Evolutionary conservation across 345 rosid species (phyloP), one percentile per base, ranked within the genome.

Genomic region (Aurinia saxatilis): DNA sequence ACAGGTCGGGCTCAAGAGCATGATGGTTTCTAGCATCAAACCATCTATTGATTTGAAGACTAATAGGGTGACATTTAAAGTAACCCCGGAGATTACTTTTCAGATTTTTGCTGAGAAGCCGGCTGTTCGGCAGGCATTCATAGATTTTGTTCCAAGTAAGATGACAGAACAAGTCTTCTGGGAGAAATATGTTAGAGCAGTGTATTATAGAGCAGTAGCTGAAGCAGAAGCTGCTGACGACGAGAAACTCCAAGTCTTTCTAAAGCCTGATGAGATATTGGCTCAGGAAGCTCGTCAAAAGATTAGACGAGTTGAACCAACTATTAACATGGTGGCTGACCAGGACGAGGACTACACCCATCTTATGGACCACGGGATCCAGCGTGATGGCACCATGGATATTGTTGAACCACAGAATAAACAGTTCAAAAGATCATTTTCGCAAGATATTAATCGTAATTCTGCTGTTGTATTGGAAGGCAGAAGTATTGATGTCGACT

Each of bases 91-190:
- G 82, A 72, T 88, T 17, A 90, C 85, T 57, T 80, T 85, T 67
- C 95, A 93, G 99, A 90, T 87, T 72, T 93, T 93, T 84, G 87
- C 96, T 57, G 95, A 87, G 87, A 93, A 87, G 69, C 99, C 99
- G 38, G 91, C 96, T 55, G 96, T 87, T 66, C 96, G 84, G 63
- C 83, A 65, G 66, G 96, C 96, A 65, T 93, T 82, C 72, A 62
- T 93, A 68, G 81, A 62, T 57, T 75, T 77, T 64, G 97, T 93
- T 78, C 99, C 99, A 5, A 79, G 73, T 16, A 93, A 93, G 99
- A 90, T 93, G 95, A 68, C 95, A 51, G 97, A 93, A 63, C 80
- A 71, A 70, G 91, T 81, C 55, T 93, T 93, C 65, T 93, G 99
- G 99, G 85, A 85, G 68, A 90, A 93, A 78, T 93, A 87, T 78